Evolutionary conservation across 208 protist genomes (phyloP), one percentile per base, ranked within the genome.

Genomic region (Trypanosoma caninum): DNA sequence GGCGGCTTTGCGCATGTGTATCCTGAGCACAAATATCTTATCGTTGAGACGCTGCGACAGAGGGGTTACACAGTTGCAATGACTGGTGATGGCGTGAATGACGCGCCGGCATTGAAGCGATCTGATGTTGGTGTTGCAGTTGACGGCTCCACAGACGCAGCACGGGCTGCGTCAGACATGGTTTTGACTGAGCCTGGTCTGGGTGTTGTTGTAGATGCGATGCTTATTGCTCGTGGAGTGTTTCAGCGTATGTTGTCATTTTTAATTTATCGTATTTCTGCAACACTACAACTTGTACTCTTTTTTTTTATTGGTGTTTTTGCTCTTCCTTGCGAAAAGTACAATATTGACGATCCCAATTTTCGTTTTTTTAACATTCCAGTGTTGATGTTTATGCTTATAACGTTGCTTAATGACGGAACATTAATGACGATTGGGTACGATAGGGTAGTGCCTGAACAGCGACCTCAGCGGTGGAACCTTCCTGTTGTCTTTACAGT

Each of bases 1-100:
- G 82, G 82, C 56, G 80, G 84, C 48, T 97, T 97, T 72, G 93
- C 92, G 30, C 80, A 97, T 64, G 95, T 98, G 51, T 95, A 91
- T 67, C 96, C 96, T 25, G 94, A 98, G 74, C 87, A 97, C 77
- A 99, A 99, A 72, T 97, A 90, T 65, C 75, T 94, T 31, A 97
- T 98, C 74, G 94, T 98, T 5, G 74, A 95, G 65, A 66, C 82
- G 20, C 82, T 98, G 42, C 92, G 97, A 57, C 76, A 94, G 55
- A 65, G 74, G 18, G 84, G 88, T 27, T 90, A 93, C 72, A 88
- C 93, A 22, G 84, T 91, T 30, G 96, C 94, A 55, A 98, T 99
- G 97, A 98, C 95, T 46, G 97, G 97, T 58, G 97, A 99, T 80
- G 97, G 97, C 55, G 93, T 98, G 3, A 98, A 98, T 77, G 97